Base-by-base conservation (phyloP, 805 yeast genomes). In the Monosporozyma siamensis region DNA sequence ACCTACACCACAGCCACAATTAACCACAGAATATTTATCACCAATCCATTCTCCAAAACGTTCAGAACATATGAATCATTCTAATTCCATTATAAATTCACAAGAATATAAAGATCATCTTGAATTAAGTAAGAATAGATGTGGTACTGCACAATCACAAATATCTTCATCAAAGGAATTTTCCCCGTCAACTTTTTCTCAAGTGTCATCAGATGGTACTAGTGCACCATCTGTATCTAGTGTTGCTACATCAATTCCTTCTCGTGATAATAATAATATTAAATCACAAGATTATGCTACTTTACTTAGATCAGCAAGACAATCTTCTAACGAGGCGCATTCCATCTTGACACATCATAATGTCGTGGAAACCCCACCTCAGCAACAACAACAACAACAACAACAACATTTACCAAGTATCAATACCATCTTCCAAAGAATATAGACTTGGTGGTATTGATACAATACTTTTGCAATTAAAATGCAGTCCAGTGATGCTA, bases 381-480 rank as follows among this genome's bases (percentile, higher is more conserved):
- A 4, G 4, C 32, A 14, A 11, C 7, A 4, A 3, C 32, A 29
- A 2, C 29, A 25, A 14, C 21, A 26, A 20, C 31, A 9, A 30
- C 10, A 12, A 8, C 34, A 27, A 27, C 30, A 38, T 14, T 42
- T 58, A 40, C 63, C 63, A 21, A 50, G 61, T 36, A 52, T 58
- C 15, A 53, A 47, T 40, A 47, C 55, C n/a, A 50, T 56, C 26
- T 48, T 57, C 38, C 53, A 54, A 40, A 53, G 52, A 29, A 54
- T 56, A 38, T 43, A 52, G 34, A 52, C 18, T 4, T 17, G 17
- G 11, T n/a, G n/a, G n/a, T n/a, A n/a, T n/a, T n/a, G n/a, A n/a
- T n/a, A n/a, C n/a, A n/a, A n/a, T n/a, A n/a, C n/a, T n/a, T n/a
- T n/a, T n/a, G n/a, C n/a, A n/a, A n/a, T n/a, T n/a, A n/a, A n/a